phyloP scores from a whole-genome alignment of 306 rosid species.

The Prunus salicina region DNA sequence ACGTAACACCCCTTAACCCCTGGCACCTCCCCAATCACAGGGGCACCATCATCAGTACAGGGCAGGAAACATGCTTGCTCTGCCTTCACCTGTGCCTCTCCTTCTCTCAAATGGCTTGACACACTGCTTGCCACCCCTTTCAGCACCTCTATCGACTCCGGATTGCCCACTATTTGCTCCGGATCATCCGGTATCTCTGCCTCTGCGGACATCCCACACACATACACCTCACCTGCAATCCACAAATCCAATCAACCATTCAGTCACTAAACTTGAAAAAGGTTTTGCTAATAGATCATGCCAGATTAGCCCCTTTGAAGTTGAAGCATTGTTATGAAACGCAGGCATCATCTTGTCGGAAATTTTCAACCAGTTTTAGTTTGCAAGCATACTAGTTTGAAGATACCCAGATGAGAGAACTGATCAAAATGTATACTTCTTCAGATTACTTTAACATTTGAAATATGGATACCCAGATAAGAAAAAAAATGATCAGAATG shows the following conservation, averaged over 20 bases:
- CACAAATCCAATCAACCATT: constrained; percentile 7
- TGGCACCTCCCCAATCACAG: constrained; percentile 71
- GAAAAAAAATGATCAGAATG: not conserved
- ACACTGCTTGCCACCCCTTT: constrained; percentile 74
- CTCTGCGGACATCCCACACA: constrained; percentile 77
- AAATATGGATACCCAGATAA: not conserved
- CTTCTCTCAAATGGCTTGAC: constrained; percentile 69
- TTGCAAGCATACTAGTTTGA: not conserved
- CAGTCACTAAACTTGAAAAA: not conserved
- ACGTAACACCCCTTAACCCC: constrained; percentile 70
- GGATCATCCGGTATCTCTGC: constrained; percentile 79
- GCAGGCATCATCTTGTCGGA: not conserved
- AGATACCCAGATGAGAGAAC: too few species aligned
- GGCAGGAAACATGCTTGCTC: constrained; percentile 94
- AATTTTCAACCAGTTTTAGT: not conserved
- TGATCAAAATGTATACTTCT: not conserved
- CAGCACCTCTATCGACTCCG: constrained; percentile 54
- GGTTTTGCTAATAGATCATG: not conserved
- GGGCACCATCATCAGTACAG: constrained; percentile 63
- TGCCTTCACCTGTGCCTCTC: constrained; percentile 60
- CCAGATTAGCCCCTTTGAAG: not conserved
- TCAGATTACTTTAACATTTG: not conserved
- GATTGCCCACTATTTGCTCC: constrained; percentile 48
- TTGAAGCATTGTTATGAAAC: not conserved
- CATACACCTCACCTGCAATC: constrained; percentile 82